A percentile compares a stretch with the other conserved stretches of the same genome.
Conservation (phyloP, 2,329 filamentous ascomycete species). For the Pseudogymnoascus sp. region DNA sequence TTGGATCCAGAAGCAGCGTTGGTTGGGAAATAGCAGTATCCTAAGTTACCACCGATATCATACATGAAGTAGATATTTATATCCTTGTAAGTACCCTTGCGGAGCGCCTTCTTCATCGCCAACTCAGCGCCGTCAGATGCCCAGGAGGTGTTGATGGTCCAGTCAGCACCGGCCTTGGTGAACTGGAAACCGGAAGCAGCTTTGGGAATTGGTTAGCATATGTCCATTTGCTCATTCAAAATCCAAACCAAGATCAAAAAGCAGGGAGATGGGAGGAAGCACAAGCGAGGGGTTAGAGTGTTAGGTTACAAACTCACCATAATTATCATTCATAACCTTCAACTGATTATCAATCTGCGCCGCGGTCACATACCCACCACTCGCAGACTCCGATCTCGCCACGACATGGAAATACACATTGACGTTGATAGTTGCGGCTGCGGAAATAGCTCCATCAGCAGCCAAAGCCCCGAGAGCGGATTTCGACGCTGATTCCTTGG, state of each 20-base stretch:
- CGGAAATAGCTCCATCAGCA: constrained; percentile 9
- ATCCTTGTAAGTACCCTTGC: constrained; percentile 30
- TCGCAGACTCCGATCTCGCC: constrained; percentile 17
- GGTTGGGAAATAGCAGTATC: constrained; percentile 22
- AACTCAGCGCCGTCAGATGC: constrained; percentile 28
- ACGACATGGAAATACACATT: constrained; percentile 30
- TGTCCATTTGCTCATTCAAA: not conserved
- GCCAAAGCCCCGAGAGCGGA: not conserved
- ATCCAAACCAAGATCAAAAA: not conserved
- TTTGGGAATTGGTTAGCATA: constrained; percentile 15
- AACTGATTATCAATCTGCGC: constrained; percentile 21
- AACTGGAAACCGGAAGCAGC: constrained; percentile 25
- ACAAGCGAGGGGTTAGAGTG: not conserved
- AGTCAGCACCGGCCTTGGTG: constrained; percentile 23
- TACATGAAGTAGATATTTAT: constrained; percentile 28
- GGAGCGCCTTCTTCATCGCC: constrained; percentile 38
- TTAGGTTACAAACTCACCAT: constrained; percentile 7
- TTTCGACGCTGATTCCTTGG: constrained; percentile 10
- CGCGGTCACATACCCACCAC: constrained; percentile 23
- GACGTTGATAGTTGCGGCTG: constrained; percentile 21
- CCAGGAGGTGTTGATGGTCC: constrained; percentile 28
- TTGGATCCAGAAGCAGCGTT: constrained; percentile 23
- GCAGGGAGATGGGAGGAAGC: not conserved
- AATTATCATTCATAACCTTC: constrained; percentile 16
- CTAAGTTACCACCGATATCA: constrained; percentile 16